Evolutionary conservation across 306 rosid genomes (phyloP).

Genomic region (Styphnolobium japonicum): DNA sequence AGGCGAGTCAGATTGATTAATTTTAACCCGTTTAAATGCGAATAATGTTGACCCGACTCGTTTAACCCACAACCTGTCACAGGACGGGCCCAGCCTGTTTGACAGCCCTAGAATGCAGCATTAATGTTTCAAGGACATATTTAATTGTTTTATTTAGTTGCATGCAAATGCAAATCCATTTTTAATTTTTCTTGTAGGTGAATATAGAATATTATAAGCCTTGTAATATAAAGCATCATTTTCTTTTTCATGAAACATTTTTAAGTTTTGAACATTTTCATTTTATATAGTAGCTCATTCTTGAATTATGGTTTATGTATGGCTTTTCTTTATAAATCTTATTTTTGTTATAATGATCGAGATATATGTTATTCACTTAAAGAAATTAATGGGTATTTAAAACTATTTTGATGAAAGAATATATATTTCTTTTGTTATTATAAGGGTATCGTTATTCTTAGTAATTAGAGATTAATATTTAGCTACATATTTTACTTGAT

Average conservation of each 20-base stretch:
- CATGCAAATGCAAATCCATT: background rate
- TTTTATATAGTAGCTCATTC: background rate
- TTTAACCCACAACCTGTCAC: no score
- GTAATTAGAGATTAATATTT: no score
- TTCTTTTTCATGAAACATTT: background rate
- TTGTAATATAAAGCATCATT: background rate
- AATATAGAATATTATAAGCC: background rate
- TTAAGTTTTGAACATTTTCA: background rate
- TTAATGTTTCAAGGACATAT: background rate
- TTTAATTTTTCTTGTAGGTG: background rate
- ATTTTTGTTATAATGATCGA: constrained; percentile 2
- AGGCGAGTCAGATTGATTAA: no score
- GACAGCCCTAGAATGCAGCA: constrained; percentile 13
- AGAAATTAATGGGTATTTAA: constrained; percentile 7
- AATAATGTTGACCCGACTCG: no score
- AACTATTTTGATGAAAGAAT: constrained; percentile 8
- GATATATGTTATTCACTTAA: background rate
- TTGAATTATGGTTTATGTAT: background rate
- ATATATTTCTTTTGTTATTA: no score
- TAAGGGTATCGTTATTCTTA: no score
- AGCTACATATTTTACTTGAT: no score
- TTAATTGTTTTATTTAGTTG: background rate
- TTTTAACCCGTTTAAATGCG: no score
- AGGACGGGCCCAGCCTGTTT: no score
- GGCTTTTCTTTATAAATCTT: background rate